A percentile compares a stretch with the other conserved stretches of the same genome.
These are phyloP conservation scores for Mycena amicta DNA, from an alignment of 768 basidiomycete species.

Conservation along the genomic window DNA sequence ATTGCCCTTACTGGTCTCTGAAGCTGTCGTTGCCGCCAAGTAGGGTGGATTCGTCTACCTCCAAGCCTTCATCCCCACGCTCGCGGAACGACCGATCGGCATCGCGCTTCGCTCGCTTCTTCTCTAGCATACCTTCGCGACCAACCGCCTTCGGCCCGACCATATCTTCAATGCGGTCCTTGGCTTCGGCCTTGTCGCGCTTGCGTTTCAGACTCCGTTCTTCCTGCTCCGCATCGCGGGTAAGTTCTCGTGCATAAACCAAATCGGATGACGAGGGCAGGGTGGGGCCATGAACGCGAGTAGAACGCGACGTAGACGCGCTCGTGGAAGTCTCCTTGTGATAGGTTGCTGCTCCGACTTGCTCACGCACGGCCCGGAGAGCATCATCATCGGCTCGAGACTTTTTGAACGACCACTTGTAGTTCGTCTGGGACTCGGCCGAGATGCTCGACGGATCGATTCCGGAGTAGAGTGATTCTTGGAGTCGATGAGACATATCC, in stretches of 20 bases:
- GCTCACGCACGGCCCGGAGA: slow-evolving; percentile 58
- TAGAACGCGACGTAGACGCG: slow-evolving; percentile 30
- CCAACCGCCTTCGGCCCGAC: slow-evolving; percentile 83
- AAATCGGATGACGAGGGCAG: slow-evolving; percentile 72
- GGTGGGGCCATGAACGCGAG: slow-evolving; percentile 65
- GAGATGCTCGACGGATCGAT: slow-evolving; percentile 55
- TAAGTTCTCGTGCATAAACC: slow-evolving; percentile 66
- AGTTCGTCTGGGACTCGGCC: slow-evolving; percentile 74
- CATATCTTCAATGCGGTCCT: slow-evolving; percentile 73
- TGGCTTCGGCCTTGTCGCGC: slow-evolving; percentile 63
- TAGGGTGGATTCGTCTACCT: slow-evolving; percentile 76
- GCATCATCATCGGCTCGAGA: slow-evolving; percentile 61
- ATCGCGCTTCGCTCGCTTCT: slow-evolving; percentile 76
- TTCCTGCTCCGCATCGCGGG: slow-evolving; percentile 50
- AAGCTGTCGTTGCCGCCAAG: slow-evolving; percentile 87
- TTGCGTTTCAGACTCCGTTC: slow-evolving; percentile 66
- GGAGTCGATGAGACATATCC: neutral
- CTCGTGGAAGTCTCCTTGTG: slow-evolving; percentile 28
- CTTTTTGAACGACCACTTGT: slow-evolving; percentile 85
- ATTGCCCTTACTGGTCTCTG: slow-evolving; percentile 76
- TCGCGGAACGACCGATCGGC: slow-evolving; percentile 72
- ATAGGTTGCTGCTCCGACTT: slow-evolving; percentile 56
- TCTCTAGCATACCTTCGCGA: slow-evolving; percentile 83
- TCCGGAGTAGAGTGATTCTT: slow-evolving; percentile 63
- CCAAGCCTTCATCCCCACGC: slow-evolving; percentile 75